Conservation (phyloP, 148 eudicot genomes). For the Rhododendron henanense region DNA sequence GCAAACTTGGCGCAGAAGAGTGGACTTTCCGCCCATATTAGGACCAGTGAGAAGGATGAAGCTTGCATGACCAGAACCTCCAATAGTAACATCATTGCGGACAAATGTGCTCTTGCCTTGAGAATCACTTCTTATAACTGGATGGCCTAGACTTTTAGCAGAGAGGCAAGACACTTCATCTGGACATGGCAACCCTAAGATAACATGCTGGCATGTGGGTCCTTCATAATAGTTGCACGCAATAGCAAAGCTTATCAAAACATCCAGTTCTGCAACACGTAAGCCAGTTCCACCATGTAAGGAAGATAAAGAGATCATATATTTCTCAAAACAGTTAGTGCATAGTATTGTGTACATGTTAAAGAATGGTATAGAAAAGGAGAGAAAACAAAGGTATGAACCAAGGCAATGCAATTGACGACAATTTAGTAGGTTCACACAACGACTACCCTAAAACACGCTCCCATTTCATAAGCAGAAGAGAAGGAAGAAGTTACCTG, state of each 20-base stretch:
- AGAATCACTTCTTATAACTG: conserved; percentile 70
- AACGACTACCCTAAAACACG: background rate
- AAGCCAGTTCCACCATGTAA: conserved; percentile 13
- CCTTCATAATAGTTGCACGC: conserved; percentile 87
- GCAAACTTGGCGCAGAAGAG: conserved; percentile 97
- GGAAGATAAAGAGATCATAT: background rate
- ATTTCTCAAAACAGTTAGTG: background rate
- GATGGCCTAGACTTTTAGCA: conserved; percentile 90
- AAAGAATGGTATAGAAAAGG: background rate
- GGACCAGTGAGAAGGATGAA: conserved; percentile 96
- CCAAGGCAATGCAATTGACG: background rate
- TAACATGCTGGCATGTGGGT: conserved; percentile 71
- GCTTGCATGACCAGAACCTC: conserved; percentile 63
- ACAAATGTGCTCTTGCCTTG: conserved; percentile 80
- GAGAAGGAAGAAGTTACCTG: conserved; percentile 47
- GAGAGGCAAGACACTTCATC: conserved; percentile 49
- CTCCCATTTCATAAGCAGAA: background rate
- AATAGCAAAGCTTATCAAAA: conserved; percentile 78
- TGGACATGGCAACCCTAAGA: conserved; percentile 29
- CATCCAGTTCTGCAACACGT: conserved; percentile 80
- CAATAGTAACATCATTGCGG: conserved; percentile 74
- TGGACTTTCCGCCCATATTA: conserved; percentile 99
- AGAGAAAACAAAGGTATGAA: background rate
- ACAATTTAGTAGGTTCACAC: background rate
- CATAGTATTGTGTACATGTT: background rate